Conservation (phyloP, 129 eudicot genomes). For the Ambrosia trifida region DNA sequence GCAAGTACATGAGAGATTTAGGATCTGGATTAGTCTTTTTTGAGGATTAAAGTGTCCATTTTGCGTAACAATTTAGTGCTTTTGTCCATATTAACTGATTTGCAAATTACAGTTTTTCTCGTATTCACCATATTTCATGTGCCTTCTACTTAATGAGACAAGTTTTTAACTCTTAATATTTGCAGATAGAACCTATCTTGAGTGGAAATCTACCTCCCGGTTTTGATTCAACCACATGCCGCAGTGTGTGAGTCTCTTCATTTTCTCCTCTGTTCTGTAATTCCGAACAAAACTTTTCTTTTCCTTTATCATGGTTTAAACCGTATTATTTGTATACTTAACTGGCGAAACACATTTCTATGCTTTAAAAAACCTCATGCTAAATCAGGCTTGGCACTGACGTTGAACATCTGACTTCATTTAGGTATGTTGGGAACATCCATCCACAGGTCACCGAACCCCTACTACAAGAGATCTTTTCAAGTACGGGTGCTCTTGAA, state of each 20-base stretch:
- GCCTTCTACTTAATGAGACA: neutral
- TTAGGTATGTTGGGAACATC: constrained; percentile 95
- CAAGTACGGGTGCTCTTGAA: constrained; percentile 86
- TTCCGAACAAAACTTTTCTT: neutral
- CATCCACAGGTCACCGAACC: constrained; percentile 96
- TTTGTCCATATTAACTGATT: neutral
- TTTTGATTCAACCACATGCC: constrained; percentile 65
- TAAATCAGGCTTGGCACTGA: neutral
- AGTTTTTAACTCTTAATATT: constrained; percentile 22
- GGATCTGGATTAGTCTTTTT: constrained; percentile 14
- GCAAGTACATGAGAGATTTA: neutral
- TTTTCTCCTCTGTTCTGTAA: neutral
- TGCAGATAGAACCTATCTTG: constrained; percentile 77
- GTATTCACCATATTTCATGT: constrained; percentile 2
- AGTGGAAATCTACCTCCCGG: constrained; percentile 81
- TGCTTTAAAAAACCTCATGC: constrained; percentile 7
- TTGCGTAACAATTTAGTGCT: neutral
- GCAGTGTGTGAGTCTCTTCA: constrained; percentile 63
- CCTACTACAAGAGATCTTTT: constrained; percentile 91
- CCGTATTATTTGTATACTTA: constrained; percentile 14
- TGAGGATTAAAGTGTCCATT: constrained; percentile 2
- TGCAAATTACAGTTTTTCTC: neutral
- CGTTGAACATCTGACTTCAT: constrained; percentile 19
- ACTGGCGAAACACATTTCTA: neutral
- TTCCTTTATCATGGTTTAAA: neutral